A percentile compares a stretch with the other conserved stretches of the same genome.
Conservation (phyloP, 177 flowering plant genomes). For the Tripterygium wilfordii region DNA sequence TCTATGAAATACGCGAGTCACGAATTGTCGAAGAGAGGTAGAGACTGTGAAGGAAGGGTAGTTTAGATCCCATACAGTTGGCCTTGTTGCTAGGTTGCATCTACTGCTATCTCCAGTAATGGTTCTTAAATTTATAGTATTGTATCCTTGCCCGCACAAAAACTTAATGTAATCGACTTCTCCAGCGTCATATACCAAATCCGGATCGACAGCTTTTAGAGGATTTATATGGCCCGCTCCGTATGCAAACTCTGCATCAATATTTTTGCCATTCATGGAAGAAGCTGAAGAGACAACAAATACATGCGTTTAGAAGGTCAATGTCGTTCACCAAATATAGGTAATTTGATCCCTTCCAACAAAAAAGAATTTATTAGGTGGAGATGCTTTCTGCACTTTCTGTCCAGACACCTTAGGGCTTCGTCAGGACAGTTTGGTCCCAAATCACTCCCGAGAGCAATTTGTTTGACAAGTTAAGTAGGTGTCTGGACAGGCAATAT, state of each 20-base stretch:
- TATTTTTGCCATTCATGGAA: conserved; percentile 5
- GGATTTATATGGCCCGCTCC: conserved; percentile 31
- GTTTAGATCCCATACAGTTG: conserved; percentile 28
- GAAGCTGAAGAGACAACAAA: conserved; percentile 12
- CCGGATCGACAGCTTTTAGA: conserved; percentile 13
- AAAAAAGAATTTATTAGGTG: neutral
- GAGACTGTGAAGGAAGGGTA: conserved; percentile 35
- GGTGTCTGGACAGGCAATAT: no score
- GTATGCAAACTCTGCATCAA: conserved; percentile 22
- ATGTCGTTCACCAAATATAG: no score
- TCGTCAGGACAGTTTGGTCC: conserved; percentile 69
- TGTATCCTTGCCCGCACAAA: conserved; percentile 25
- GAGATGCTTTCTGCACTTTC: neutral
- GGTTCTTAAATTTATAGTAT: conserved; percentile 1
- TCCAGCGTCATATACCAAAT: conserved; percentile 22
- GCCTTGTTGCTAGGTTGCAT: conserved; percentile 15
- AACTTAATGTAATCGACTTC: conserved; percentile 20
- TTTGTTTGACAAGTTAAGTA: no score
- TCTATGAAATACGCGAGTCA: conserved; percentile 19
- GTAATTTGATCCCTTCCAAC: neutral
- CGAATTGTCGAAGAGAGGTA: neutral
- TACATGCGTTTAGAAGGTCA: neutral
- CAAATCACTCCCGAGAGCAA: conserved; percentile 81
- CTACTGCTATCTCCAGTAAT: conserved; percentile 24
- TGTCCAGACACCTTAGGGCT: conserved; percentile 38